Evolutionary conservation across 1,139 yeast species (phyloP).

Genomic region (Magnusiomyces tetraspermus): DNA sequence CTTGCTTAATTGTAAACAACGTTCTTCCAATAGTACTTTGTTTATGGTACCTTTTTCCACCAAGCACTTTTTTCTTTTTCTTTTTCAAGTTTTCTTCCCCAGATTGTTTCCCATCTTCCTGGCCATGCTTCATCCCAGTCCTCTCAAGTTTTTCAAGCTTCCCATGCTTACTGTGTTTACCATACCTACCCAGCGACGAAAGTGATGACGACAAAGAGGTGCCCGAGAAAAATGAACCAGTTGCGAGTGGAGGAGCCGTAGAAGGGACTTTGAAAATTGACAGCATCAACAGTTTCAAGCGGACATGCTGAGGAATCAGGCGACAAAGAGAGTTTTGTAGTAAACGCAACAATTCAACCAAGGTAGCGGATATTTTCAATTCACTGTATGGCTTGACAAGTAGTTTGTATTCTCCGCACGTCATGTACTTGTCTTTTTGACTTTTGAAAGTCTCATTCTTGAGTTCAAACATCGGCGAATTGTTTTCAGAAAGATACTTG

Average conservation of each 20-base stretch:
- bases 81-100: too few relatives aligned
- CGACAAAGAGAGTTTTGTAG: conserved; percentile 11
- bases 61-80: not conserved
- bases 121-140: too few relatives aligned
- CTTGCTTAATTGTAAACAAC: not conserved
- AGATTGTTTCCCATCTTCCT: too few relatives aligned
- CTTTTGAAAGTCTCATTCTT: too few relatives aligned
- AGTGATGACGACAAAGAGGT: not conserved
- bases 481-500: not conserved
- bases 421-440: not conserved
- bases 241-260: conserved; percentile 4
- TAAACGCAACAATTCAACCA: conserved; percentile 6
- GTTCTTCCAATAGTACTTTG: conserved; percentile 1
- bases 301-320: conserved; percentile 8
- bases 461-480: not conserved
- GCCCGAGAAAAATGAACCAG: not conserved
- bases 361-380: conserved; percentile 3
- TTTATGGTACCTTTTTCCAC: not conserved
- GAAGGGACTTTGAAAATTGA: conserved; percentile 9
- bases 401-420: not conserved
- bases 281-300: conserved; percentile 7
- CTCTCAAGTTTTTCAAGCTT: too few relatives aligned
- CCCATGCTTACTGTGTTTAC: not conserved
- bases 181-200: not conserved
- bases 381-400: not conserved